These are phyloP conservation scores for Plasmopara halstedii DNA, from an alignment of 352 stramenopile species.

Conservation along the genomic window DNA sequence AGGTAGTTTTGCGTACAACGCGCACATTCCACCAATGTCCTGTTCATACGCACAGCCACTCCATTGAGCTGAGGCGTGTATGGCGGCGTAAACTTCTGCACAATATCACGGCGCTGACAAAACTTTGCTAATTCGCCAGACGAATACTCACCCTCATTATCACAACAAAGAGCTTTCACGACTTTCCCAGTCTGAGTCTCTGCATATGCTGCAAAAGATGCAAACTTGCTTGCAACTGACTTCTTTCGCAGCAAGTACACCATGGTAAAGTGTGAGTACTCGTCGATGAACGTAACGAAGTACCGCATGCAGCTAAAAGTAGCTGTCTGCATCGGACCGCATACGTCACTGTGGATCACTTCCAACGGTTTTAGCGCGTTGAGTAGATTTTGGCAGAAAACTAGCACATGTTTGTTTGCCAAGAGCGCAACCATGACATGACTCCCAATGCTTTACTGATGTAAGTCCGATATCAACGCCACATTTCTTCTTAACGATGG, in stretches of 20 bases:
- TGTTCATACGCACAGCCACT: background rate
- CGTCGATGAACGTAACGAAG: background rate
- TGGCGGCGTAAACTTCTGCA: background rate
- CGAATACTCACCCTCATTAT: background rate
- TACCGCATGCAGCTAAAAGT: background rate
- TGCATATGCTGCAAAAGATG: background rate
- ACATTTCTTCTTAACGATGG: too few species aligned
- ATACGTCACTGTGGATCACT: background rate
- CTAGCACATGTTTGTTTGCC: background rate
- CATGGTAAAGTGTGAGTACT: background rate
- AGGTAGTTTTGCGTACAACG: background rate
- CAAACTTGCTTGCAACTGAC: background rate
- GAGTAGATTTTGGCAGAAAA: too few species aligned
- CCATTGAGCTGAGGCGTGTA: background rate
- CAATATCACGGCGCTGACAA: background rate
- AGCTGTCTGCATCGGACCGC: background rate
- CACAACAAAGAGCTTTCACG: background rate
- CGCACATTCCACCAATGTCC: background rate
- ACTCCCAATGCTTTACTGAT: background rate
- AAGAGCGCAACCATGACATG: background rate
- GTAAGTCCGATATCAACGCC: background rate
- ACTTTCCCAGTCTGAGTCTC: background rate
- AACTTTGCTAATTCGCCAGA: background rate
- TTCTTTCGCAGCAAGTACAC: background rate
- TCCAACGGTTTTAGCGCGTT: background rate